Percentiles rank a stretch among this genome's conserved stretches.
Evolutionary conservation across 2,329 filamentous ascomycete genomes (phyloP).

Genomic region (Microsporum ferrugineum): DNA sequence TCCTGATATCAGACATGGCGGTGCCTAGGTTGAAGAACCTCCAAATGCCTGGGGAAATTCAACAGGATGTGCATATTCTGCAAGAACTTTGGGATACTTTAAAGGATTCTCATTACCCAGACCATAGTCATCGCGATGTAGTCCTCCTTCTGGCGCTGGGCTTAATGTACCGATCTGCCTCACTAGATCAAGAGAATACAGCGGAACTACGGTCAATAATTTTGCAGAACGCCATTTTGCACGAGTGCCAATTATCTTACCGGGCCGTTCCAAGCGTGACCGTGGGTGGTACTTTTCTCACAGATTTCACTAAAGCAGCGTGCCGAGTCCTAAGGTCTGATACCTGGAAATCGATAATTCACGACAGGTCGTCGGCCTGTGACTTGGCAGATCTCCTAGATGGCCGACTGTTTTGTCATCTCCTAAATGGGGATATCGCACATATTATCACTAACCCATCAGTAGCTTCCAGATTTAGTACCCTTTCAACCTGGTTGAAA

Average conservation of each 20-base stretch:
- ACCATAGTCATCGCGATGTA: conserved; percentile 18
- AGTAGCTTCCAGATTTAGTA: conserved; percentile 13
- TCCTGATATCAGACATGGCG: not conserved
- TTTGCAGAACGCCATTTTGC: conserved; percentile 17
- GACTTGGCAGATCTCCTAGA: conserved; percentile 48
- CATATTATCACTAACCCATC: conserved; percentile 3
- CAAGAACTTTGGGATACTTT: conserved; percentile 1
- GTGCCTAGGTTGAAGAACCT: not conserved
- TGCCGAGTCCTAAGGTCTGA: conserved; percentile 27
- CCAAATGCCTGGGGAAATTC: not conserved
- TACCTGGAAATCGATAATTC: conserved; percentile 26
- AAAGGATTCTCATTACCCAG: not conserved
- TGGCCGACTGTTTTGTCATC: conserved; percentile 25
- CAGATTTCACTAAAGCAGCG: conserved; percentile 29
- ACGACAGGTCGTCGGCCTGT: conserved; percentile 20
- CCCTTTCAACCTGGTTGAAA: conserved; percentile 7
- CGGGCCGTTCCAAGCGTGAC: conserved; percentile 7
- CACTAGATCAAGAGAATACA: not conserved
- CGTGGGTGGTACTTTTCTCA: conserved; percentile 18
- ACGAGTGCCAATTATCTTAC: conserved; percentile 16
- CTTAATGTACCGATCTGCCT: conserved; percentile 11
- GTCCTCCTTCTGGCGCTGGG: conserved; percentile 14
- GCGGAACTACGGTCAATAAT: conserved; percentile 13
- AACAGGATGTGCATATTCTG: not conserved
- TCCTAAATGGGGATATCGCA: not conserved